Percentiles rank a stretch among this genome's conserved stretches.
Evolutionary conservation across 345 rosid genomes (phyloP).

Genomic region (Tarenaya hassleriana): DNA sequence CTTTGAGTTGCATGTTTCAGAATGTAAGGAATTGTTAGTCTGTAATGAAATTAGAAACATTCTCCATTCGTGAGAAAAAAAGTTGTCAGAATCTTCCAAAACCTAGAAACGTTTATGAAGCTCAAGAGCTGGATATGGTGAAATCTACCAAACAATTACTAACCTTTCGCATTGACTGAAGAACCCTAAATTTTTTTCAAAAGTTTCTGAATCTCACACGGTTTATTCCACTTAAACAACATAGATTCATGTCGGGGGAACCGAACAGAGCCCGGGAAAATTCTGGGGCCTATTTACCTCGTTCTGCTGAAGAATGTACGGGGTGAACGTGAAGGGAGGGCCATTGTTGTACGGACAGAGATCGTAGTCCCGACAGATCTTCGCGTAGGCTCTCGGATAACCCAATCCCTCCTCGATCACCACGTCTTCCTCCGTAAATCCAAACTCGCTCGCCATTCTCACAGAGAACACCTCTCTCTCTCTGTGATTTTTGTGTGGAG

Average conservation of each 20-base stretch:
- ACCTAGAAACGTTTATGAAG: too few species aligned
- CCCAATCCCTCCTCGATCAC: conserved; percentile 60
- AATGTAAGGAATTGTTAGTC: too few species aligned
- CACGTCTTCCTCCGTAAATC: conserved; percentile 51
- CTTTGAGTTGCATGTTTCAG: too few species aligned
- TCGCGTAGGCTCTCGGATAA: conserved; percentile 71
- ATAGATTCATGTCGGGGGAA: background rate
- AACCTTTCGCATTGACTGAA: background rate
- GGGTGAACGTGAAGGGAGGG: conserved; percentile 75
- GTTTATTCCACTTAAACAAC: background rate
- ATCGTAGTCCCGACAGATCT: conserved; percentile 48
- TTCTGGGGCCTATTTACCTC: conserved; percentile 35
- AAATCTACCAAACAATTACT: background rate
- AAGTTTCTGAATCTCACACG: background rate
- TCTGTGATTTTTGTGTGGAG: conserved; percentile 13
- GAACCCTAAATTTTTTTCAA: background rate
- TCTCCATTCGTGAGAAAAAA: conserved; percentile 11
- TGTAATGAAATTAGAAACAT: too few species aligned
- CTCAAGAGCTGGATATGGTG: background rate
- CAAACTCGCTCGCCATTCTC: conserved; percentile 34
- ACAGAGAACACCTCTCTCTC: conserved; percentile 1
- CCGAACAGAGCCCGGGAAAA: too few species aligned
- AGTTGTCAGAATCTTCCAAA: background rate
- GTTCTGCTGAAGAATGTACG: conserved; percentile 47
- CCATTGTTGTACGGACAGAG: conserved; percentile 38